These are phyloP conservation scores for Aquanectria penicillioides DNA, from an alignment of 2,329 filamentous ascomycete species.

Conservation along the genomic window DNA sequence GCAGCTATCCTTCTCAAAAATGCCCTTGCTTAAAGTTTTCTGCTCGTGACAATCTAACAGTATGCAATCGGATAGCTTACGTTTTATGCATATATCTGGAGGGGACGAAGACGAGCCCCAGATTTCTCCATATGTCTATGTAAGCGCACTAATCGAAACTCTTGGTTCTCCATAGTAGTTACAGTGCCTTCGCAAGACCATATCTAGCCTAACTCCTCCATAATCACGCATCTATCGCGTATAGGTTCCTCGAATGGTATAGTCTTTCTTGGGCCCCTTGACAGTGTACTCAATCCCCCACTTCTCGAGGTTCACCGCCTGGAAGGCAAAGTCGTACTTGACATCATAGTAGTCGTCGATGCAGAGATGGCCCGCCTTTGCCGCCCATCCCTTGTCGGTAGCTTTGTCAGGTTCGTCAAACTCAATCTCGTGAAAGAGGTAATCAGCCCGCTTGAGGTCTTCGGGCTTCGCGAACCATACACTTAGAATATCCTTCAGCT, in stretches of 20 bases:
- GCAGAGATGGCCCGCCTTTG: slow-evolving; percentile 75
- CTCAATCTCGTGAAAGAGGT: slow-evolving; percentile 79
- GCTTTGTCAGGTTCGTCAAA: slow-evolving; percentile 57
- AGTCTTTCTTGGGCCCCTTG: slow-evolving; percentile 79
- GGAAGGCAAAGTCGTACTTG: slow-evolving; percentile 72
- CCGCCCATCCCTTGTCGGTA: slow-evolving; percentile 63
- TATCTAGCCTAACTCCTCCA: no score
- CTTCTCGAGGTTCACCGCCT: slow-evolving; percentile 63
- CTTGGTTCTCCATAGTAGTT: no score
- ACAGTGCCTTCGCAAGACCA: no score
- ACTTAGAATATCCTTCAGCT: slow-evolving; percentile 67
- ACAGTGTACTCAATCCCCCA: slow-evolving; percentile 74
- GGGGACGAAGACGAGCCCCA: no score
- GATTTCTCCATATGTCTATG: no score
- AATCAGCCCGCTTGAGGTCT: slow-evolving; percentile 71
- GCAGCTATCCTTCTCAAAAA: no score
- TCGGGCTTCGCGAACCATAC: slow-evolving; percentile 79
- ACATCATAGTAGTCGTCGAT: slow-evolving; percentile 78
- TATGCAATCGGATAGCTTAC: no score
- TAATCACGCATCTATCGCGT: slow-evolving; percentile 45
- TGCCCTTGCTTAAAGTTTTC: no score
- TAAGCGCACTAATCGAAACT: no score
- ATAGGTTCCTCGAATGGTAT: slow-evolving; percentile 67
- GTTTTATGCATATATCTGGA: no score
- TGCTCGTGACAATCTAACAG: no score